These are phyloP conservation scores for Leishmania braziliensis DNA, from an alignment of 208 protist species.

Conservation along the genomic window DNA sequence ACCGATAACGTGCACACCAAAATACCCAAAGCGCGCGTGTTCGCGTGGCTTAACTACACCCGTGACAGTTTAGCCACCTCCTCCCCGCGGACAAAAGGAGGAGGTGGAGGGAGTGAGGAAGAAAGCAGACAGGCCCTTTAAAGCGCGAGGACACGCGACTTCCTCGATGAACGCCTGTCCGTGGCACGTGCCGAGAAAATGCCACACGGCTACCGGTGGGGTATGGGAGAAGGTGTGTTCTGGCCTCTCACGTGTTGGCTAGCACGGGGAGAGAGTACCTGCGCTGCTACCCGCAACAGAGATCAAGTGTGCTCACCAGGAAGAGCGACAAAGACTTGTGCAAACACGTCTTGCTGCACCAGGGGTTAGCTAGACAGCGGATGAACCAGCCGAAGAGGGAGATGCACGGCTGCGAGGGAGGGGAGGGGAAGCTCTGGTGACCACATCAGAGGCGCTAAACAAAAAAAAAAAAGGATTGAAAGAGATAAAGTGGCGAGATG, in stretches of 20 bases:
- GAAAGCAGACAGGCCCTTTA: not conserved
- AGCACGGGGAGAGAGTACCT: not conserved
- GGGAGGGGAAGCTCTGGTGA: not conserved
- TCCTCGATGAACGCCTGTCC: not conserved
- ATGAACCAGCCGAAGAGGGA: not conserved
- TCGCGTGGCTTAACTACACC: not conserved
- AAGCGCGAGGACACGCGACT: not conserved
- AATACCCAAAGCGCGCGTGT: not conserved
- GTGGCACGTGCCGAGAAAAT: not conserved
- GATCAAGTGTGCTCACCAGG: not conserved
- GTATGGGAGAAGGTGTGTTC: not conserved
- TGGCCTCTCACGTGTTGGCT: not conserved
- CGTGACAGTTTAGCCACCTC: not conserved
- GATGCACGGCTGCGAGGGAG: not conserved
- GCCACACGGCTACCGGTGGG: not conserved
- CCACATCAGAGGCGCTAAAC: not conserved
- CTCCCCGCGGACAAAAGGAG: not conserved
- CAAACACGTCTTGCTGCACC: not conserved
- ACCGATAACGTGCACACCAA: not conserved
- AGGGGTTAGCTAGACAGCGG: not conserved
- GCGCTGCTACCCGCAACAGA: not conserved
- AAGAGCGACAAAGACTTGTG: not conserved
- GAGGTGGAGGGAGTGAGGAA: not conserved
- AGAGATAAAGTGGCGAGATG: conserved; percentile 22
- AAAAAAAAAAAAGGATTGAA: conserved; percentile 17